phyloP scores from a whole-genome alignment of 2,329 filamentous ascomycete genomes.

The Exophiala viscosa region DNA sequence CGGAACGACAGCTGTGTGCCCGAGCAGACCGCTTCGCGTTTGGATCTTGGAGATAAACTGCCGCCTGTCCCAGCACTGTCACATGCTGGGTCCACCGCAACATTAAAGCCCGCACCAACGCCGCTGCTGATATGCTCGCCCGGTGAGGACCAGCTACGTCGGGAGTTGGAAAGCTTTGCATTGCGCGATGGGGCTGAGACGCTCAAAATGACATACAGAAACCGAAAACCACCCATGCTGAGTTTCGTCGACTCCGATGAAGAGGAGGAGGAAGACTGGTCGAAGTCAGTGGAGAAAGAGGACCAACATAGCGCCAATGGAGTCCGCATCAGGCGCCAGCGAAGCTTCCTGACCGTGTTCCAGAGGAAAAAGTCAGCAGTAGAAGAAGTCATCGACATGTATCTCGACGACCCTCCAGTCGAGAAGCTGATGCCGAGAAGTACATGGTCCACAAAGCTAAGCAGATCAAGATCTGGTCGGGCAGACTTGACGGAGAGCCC shows the following conservation, averaged over 20 bases:
- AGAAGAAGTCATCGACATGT: slow-evolving; percentile 26
- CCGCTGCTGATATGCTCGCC: slow-evolving; percentile 14
- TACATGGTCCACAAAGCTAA: slow-evolving; percentile 4
- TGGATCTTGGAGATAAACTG: slow-evolving; percentile 1
- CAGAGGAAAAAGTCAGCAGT: slow-evolving; percentile 20
- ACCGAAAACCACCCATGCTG: slow-evolving; percentile 6
- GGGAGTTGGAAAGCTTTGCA: slow-evolving; percentile 22
- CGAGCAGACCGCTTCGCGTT: background rate
- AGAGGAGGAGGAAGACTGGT: background rate
- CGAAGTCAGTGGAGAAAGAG: background rate
- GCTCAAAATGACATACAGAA: slow-evolving; percentile 14
- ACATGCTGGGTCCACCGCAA: slow-evolving; percentile 9
- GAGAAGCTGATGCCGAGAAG: slow-evolving; percentile 3
- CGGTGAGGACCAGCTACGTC: slow-evolving; percentile 20
- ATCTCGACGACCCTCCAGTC: slow-evolving; percentile 21
- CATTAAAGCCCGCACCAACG: slow-evolving; percentile 13
- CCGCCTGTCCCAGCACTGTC: slow-evolving; percentile 11
- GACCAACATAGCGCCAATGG: background rate
- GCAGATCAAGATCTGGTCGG: slow-evolving; percentile 4
- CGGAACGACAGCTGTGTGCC: background rate
- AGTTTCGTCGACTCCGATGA: slow-evolving; percentile 11
- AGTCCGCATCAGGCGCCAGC: slow-evolving; percentile 9
- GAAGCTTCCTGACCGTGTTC: slow-evolving; percentile 23
- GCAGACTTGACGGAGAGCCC: slow-evolving; percentile 7
- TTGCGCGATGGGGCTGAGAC: slow-evolving; percentile 18